These are phyloP conservation scores for Helianthus tuberosus DNA, from an alignment of 129 eudicot species.

Conservation along the genomic window DNA sequence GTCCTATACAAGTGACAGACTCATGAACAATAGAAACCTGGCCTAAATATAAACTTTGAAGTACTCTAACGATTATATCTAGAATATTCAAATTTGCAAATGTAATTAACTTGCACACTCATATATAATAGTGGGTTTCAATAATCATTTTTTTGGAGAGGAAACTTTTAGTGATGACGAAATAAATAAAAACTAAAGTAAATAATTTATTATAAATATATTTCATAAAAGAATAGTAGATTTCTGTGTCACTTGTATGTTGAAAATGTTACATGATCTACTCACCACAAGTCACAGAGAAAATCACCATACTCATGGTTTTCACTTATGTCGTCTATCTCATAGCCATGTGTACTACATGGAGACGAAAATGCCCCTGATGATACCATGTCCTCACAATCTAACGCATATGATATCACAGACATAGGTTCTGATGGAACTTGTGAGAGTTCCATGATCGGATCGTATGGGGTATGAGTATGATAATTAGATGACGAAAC, in stretches of 20 bases:
- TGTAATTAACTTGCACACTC: too few relatives aligned
- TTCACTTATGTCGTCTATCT: slow-evolving; percentile 23
- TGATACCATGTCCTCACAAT: slow-evolving; percentile 42
- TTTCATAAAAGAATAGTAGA: neutral
- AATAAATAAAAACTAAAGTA: too few relatives aligned
- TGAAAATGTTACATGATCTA: neutral
- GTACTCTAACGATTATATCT: too few relatives aligned
- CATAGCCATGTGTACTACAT: slow-evolving; percentile 33
- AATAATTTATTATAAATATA: too few relatives aligned
- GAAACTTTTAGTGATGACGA: too few relatives aligned
- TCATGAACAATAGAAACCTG: too few relatives aligned
- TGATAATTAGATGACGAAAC: neutral
- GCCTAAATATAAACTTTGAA: too few relatives aligned
- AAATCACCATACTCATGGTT: slow-evolving; percentile 22
- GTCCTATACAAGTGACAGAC: too few relatives aligned
- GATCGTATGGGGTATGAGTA: neutral
- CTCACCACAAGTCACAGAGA: slow-evolving; percentile 7
- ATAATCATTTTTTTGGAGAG: too few relatives aligned
- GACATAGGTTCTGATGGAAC: slow-evolving; percentile 37
- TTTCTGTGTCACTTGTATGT: neutral
- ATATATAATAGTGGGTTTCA: too few relatives aligned
- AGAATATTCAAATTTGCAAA: too few relatives aligned
- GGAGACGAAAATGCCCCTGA: slow-evolving; percentile 47
- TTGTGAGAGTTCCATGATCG: slow-evolving; percentile 13
- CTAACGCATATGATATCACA: slow-evolving; percentile 30